Evolutionary conservation across 345 rosid genomes (phyloP).

Genomic region (Erodium maritimum): DNA sequence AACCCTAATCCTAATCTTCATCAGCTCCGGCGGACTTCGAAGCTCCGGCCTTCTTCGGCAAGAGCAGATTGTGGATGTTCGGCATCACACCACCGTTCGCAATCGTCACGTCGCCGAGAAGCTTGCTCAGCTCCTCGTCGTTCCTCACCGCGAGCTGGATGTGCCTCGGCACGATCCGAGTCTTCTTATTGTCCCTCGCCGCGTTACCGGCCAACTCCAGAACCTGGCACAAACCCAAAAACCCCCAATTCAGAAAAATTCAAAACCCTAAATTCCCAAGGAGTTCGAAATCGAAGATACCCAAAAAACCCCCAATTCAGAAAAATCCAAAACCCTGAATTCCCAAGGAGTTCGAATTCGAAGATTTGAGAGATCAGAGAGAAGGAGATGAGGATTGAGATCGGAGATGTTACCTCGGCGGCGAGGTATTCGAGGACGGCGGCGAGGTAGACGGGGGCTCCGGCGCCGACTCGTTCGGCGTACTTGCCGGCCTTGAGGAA

Average conservation of each 20-base stretch:
- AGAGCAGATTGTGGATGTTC: constrained; percentile 83
- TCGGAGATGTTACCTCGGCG: constrained; percentile 46
- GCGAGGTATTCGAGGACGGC: constrained; percentile 91
- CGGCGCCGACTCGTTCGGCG: constrained; percentile 24
- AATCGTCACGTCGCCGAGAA: constrained; percentile 84
- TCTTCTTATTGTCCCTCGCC: constrained; percentile 86
- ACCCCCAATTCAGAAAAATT: background rate
- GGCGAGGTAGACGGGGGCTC: constrained; percentile 83
- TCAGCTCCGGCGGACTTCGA: constrained; percentile 50
- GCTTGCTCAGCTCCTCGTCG: constrained; percentile 94
- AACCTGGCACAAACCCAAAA: constrained; percentile 43
- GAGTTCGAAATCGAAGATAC: no score
- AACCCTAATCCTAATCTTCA: no score
- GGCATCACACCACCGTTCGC: constrained; percentile 98
- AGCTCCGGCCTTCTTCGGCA: constrained; percentile 76
- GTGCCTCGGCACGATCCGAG: constrained; percentile 84
- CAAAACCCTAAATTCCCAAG: constrained; percentile 13
- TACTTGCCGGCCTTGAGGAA: constrained; percentile 91
- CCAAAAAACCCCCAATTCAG: no score
- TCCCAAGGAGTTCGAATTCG: background rate
- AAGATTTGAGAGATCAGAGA: background rate
- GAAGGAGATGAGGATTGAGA: no score
- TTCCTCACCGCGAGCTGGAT: constrained; percentile 83
- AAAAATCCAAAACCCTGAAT: background rate
- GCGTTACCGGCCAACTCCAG: constrained; percentile 90